Conservation (phyloP, 176 grass and related monocot species). For the Musa beccarii region DNA sequence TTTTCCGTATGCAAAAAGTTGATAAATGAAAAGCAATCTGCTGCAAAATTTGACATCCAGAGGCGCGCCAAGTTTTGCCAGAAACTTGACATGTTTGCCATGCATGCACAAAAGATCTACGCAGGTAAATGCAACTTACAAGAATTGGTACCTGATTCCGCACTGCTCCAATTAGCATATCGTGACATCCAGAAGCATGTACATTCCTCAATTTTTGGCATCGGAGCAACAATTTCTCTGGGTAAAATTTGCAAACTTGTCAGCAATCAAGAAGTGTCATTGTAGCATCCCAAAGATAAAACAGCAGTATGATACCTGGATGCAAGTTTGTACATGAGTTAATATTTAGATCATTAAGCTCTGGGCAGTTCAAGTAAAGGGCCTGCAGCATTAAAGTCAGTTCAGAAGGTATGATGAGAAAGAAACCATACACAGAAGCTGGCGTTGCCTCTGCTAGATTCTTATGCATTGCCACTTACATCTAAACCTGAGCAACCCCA, state of each 20-base stretch:
- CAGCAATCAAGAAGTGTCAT: not conserved
- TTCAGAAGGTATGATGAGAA: not conserved
- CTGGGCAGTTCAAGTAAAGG: constrained; percentile 74
- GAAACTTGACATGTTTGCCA: no score
- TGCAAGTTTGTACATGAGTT: constrained; percentile 79
- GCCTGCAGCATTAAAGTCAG: constrained; percentile 26
- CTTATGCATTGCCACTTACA: constrained; percentile 33
- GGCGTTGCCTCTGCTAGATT: not conserved
- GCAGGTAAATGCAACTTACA: not conserved
- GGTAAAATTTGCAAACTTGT: constrained; percentile 2
- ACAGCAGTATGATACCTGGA: constrained; percentile 40
- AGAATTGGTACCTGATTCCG: constrained; percentile 66
- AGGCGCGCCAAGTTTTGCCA: no score
- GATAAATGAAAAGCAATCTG: no score
- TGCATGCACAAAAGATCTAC: not conserved
- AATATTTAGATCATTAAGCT: constrained; percentile 89
- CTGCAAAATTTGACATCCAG: no score
- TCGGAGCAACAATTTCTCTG: constrained; percentile 81
- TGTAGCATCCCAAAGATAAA: not conserved
- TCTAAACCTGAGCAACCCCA: constrained; percentile 81
- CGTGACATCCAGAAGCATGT: constrained; percentile 60
- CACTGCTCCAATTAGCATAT: constrained; percentile 85
- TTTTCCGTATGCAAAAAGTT: no score
- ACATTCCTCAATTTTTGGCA: constrained; percentile 72
- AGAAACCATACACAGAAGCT: not conserved